Base-by-base conservation (phyloP, 2,329 filamentous ascomycete genomes). In the Blastomyces parvus region DNA sequence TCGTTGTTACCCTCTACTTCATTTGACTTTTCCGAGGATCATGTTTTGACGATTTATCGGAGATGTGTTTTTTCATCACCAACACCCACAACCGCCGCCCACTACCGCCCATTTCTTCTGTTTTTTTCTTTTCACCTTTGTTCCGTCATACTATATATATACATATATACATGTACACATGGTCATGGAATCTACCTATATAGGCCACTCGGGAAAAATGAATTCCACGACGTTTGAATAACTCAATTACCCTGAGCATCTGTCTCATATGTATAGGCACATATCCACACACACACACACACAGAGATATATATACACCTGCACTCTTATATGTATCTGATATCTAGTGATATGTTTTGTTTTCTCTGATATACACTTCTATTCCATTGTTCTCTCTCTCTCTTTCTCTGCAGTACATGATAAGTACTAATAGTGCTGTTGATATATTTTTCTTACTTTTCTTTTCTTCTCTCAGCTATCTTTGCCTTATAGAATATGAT, bases 21-120 rank as follows among this genome's bases (percentile, higher is more conserved):
- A 13, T 40, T 25, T 40, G 8, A n/a, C n/a, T 27, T 42, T 57
- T 40, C 36, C 36, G 36, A 40, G n/a, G 30, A 33, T 55, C 30
- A 57, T 57, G 55, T 40, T 42, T 36, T 57, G 53, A 57, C 55
- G 19, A 38, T 57, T 25, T 40, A 40, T 57, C 55, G n/a, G 55
- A 57, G 22, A 22, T 42, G 36, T 57, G n/a, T n/a, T n/a, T n/a
- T 25, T 42, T 25, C 11, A 56, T 14, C 50, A 53, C 17, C 27
- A 27, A 4, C 14, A 33, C 5, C 5, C 52, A 36, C 6, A 14
- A 55, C 17, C 11, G 7, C n/a, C 4, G 36, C 8, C n/a, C 4
- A 55, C 8, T 9, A 33, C n/a, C 52, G 13, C 30, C 33, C 30
- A 19, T 36, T 33, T 36, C 33, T 55, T 55, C 19, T 55, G 14